A percentile compares a stretch with the other conserved stretches of the same genome.
Evolutionary conservation across 345 rosid species (phyloP).

Genomic region (Ricinus communis): DNA sequence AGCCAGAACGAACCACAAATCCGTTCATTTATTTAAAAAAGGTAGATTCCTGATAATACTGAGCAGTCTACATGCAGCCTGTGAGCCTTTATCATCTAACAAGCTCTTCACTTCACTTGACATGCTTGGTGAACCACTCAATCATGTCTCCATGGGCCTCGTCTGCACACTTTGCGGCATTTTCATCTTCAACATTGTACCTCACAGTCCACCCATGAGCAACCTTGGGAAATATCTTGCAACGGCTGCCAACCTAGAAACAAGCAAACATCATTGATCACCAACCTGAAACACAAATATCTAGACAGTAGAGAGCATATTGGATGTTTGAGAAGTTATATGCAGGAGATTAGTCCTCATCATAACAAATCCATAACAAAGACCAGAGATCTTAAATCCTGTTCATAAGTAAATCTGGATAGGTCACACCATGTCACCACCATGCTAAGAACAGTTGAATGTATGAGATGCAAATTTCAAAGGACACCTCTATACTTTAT

Average conservation of each 20-base stretch:
- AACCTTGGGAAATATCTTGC: conserved; percentile 74
- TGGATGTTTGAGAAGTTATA: too few species aligned
- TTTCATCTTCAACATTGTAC: conserved; percentile 46
- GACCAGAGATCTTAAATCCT: background rate
- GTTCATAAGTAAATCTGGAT: background rate
- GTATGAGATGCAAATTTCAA: background rate
- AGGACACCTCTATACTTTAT: background rate
- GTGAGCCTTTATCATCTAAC: background rate
- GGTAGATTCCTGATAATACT: too few species aligned
- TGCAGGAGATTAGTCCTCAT: too few species aligned
- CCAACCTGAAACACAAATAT: background rate
- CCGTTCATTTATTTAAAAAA: too few species aligned
- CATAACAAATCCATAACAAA: too few species aligned
- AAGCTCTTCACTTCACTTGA: conserved; percentile 36
- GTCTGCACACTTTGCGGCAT: conserved; percentile 51
- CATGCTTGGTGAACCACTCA: conserved; percentile 57
- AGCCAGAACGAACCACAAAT: too few species aligned
- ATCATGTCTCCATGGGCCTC: conserved; percentile 69
- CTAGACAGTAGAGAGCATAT: background rate
- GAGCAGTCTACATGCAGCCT: background rate
- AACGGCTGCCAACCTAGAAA: conserved; percentile 51
- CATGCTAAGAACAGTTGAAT: background rate
- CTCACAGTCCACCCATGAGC: conserved; percentile 76
- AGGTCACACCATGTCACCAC: background rate
- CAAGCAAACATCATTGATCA: background rate